Conservation (phyloP, 306 rosid genomes). For the Lagenaria siceraria region DNA sequence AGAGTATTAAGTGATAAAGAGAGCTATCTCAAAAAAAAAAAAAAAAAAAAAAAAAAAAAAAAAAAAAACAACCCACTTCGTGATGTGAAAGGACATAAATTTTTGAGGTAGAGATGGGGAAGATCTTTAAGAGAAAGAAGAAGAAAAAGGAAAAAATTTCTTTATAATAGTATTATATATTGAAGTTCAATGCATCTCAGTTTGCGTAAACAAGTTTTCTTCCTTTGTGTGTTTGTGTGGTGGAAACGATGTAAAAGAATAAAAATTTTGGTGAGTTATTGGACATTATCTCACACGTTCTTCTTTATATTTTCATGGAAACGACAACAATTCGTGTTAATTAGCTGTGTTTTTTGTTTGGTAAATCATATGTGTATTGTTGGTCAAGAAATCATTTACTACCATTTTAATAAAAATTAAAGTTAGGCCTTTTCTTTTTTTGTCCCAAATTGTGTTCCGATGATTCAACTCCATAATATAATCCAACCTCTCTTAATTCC, state of each 20-base stretch:
- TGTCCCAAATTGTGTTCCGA: not conserved
- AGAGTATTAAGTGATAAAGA: too few relatives aligned
- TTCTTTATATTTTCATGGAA: not conserved
- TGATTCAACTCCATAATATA: not conserved
- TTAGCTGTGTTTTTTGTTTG: not conserved
- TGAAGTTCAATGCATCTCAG: not conserved
- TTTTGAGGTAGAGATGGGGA: not conserved
- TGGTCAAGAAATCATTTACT: too few relatives aligned
- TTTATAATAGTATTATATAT: not conserved
- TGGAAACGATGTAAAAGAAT: not conserved
- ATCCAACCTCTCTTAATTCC: not conserved
- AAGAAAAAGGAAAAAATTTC: too few relatives aligned
- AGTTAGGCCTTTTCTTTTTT: not conserved
- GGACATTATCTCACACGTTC: constrained; percentile 1
- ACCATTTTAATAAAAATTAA: too few relatives aligned
- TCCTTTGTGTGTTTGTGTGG: not conserved
- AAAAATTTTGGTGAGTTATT: not conserved
- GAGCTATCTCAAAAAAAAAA: too few relatives aligned
- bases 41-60: too few relatives aligned
- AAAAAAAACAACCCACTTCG: too few relatives aligned
- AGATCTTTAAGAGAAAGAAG: not conserved
- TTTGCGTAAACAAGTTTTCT: not conserved
- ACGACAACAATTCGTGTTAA: not conserved
- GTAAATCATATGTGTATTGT: too few relatives aligned
- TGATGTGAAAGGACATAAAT: too few relatives aligned